A percentile compares a stretch with the other conserved stretches of the same genome.
Evolutionary conservation across 2,329 filamentous ascomycete genomes (phyloP).

Genomic region (Hansfordia pulvinata): DNA sequence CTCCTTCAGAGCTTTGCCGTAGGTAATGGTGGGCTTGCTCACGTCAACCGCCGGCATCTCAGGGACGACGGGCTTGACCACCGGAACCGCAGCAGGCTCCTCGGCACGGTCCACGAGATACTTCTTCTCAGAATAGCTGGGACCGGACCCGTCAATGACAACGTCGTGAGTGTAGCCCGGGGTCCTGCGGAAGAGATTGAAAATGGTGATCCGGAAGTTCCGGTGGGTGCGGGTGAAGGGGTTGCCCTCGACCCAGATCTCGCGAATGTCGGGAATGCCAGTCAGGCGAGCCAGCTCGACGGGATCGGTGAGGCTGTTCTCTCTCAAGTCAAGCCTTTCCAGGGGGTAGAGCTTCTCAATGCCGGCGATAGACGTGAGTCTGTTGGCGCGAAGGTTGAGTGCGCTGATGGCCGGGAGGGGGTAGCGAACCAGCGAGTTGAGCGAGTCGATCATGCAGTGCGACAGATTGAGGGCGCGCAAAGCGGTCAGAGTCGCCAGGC

Average conservation of each 20-base stretch:
- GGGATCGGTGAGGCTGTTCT: constrained; percentile 84
- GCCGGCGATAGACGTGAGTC: constrained; percentile 74
- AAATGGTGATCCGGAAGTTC: constrained; percentile 77
- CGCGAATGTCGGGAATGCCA: constrained; percentile 77
- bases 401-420: constrained; percentile 88
- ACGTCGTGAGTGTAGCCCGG: constrained; percentile 87
- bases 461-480: constrained; percentile 89
- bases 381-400: constrained; percentile 80
- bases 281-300: constrained; percentile 82
- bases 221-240: constrained; percentile 80
- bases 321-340: constrained; percentile 79
- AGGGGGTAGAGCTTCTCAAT: constrained; percentile 80
- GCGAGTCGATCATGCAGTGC: constrained; percentile 92
- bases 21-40: constrained; percentile 51
- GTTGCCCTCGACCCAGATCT: constrained; percentile 88
- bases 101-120: constrained; percentile 71
- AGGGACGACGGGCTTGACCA: constrained; percentile 55
- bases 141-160: constrained; percentile 71
- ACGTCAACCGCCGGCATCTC: constrained; percentile 52
- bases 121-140: constrained; percentile 74
- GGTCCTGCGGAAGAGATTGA: constrained; percentile 87
- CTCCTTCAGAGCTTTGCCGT: constrained; percentile 31
- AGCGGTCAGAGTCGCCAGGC: constrained; percentile 69
- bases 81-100: constrained; percentile 61
- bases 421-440: constrained; percentile 74